A percentile compares a stretch with the other conserved stretches of the same genome.
These are phyloP conservation scores for Ceratocystiopsis minuta DNA, from an alignment of 2,329 filamentous ascomycete species.

Conservation along the genomic window DNA sequence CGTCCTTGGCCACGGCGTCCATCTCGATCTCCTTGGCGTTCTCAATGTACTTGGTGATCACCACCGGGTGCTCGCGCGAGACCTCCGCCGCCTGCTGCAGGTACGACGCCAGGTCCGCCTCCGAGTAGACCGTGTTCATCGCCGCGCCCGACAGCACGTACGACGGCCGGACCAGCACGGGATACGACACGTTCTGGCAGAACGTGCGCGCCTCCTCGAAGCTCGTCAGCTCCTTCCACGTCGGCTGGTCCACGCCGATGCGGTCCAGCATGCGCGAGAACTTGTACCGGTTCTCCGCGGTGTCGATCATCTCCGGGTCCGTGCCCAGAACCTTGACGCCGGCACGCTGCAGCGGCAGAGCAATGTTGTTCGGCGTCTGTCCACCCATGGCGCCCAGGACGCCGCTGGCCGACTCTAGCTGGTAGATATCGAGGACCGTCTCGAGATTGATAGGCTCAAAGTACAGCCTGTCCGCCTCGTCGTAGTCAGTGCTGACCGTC, in stretches of 20 bases:
- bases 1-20: constrained; percentile 88
- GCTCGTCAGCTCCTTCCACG: constrained; percentile 94
- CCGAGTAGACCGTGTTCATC: constrained; percentile 98
- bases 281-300: constrained; percentile 93
- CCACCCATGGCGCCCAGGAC: constrained; percentile 93
- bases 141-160: constrained; percentile 94
- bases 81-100: constrained; percentile 83
- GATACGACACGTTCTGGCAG: constrained; percentile 77
- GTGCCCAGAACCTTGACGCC: constrained; percentile 90
- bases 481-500: constrained; percentile 78
- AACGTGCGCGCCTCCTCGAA: constrained; percentile 79
- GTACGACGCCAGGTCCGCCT: constrained; percentile 78
- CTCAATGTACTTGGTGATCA: constrained; percentile 99
- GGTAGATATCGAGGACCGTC: constrained; percentile 82
- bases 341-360: constrained; percentile 68
- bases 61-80: constrained; percentile 86
- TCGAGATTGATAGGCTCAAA: constrained; percentile 92
- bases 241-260: constrained; percentile 87
- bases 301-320: constrained; percentile 97
- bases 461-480: constrained; percentile 85
- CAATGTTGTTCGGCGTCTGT: constrained; percentile 96
- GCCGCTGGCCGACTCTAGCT: constrained; percentile 65
- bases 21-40: constrained; percentile 99
- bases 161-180: constrained; percentile 84
- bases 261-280: constrained; percentile 95